Evolutionary conservation across 2,329 filamentous ascomycete species (phyloP), one percentile per base, ranked within the genome.

Genomic region (Cladosporium sp.): DNA sequence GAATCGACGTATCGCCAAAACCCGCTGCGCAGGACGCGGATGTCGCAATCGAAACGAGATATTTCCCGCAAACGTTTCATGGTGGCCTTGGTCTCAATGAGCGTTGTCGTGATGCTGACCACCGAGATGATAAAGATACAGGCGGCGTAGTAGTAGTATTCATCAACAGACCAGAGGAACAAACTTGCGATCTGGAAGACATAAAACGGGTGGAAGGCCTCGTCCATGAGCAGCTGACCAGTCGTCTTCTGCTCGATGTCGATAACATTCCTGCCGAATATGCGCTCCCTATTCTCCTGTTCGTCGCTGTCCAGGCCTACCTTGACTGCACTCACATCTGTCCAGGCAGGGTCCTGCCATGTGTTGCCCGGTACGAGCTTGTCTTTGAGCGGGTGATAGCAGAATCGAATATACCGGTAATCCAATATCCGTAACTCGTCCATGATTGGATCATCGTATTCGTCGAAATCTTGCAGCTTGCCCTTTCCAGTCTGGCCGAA

Each of bases 181-280:
- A 98, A 75, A 73, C 93, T 97, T 41, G 91, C 92, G 61, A 97
- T 85, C 69, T 98, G 93, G 65, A 98, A 98, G 50, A 98, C 86
- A 67, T 98, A 98, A 67, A 98, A 98, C 0, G 93, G 94, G 65
- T 98, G 93, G 62, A 98, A 90, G 16, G 88, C 90, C 80, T 98
- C 93, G 59, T 98, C 92, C 16, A 95, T 77, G 12, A 98, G 76
- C 41, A 98, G 79, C 62, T 94, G 88, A 1, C 82, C 78, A 13
- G 85, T 79, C 1, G 87, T 84, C 70, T 96, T 98, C 63, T 96
- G 85, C 61, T 94, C 83, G 58, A 98, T 95, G 55, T 96, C 88
- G 58, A 98, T 95, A 51, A 89, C 69, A 61, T 98, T 98, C 50
- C 78, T 79, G 32, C 92, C 92, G 68, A 98, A 98, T 4, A 97